These are phyloP conservation scores for Ceratobasidium theobromae DNA, from an alignment of 1,284 basidiomycete species.

Conservation along the genomic window DNA sequence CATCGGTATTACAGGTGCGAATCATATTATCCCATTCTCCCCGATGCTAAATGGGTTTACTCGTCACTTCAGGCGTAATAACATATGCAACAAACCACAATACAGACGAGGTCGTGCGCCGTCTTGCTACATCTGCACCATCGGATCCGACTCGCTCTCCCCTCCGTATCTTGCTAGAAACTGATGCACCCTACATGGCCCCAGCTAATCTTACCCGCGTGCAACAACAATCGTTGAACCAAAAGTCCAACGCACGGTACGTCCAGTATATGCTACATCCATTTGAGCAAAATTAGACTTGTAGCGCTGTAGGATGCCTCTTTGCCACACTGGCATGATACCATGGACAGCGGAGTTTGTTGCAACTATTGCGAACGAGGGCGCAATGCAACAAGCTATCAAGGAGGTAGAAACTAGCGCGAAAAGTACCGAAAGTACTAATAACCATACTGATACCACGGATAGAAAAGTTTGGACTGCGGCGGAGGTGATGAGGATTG, in stretches of 20 bases:
- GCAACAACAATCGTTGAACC: constrained; percentile 6
- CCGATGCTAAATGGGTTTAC: constrained; percentile 10
- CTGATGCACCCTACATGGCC: constrained; percentile 82
- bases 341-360: constrained; percentile 80
- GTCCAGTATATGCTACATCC: constrained; percentile 50
- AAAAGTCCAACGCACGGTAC: constrained; percentile 30
- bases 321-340: constrained; percentile 77
- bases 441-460: not conserved
- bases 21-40: not conserved
- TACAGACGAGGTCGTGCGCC: constrained; percentile 57
- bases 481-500: constrained; percentile 59
- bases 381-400: not conserved
- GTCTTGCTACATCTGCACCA: constrained; percentile 3
- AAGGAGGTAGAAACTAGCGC: constrained; percentile 2
- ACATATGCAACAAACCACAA: constrained; percentile 71
- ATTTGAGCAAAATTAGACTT: constrained; percentile 51
- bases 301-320: constrained; percentile 52
- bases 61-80: constrained; percentile 59
- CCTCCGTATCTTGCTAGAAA: constrained; percentile 72
- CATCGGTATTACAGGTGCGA: constrained; percentile 73
- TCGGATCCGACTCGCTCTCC: constrained; percentile 37
- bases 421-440: not conserved
- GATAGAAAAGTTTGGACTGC: constrained; percentile 49
- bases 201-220: constrained; percentile 59
- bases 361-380: constrained; percentile 47